Evolutionary conservation across 164 flowering plant species (phyloP), one percentile per base, ranked within the genome.

Genomic region (Annona cherimola): DNA sequence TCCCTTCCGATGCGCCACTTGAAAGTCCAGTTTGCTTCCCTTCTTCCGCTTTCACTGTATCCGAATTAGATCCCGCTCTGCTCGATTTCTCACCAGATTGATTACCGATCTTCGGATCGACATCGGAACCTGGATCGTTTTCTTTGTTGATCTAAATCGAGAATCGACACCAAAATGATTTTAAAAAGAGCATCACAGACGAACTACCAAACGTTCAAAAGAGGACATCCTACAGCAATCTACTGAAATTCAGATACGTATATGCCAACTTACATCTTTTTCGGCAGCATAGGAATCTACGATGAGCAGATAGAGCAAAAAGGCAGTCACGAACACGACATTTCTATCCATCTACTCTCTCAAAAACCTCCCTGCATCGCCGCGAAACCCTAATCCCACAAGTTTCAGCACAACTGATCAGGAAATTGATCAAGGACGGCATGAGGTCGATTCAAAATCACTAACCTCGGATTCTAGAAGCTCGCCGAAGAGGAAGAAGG

Each of bases 251-350:
- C 11, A 19, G 61, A 2, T 4, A 26, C 18, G 45, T 26, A 20
- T 14, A 41, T 9, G 9, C 41, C 4, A 7, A 0, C 26, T 77
- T 77, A 83, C 86, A 85, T 83, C 71, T 42, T 60, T 60, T 75
- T 79, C 84, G 57, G 71, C 76, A 73, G 61, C 67, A 46, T 75
- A 69, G 72, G 71, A 73, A 39, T 45, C 69, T 14, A 63, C 68
- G 8, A 72, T 66, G 5, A 73, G 62, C 7, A 75, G 46, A 45
- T 71, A 61, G 39, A 83, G 55, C 5, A 72, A 41, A 73, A 75
- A 54, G 18, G 42, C 68, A 67, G 75, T 45, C 55, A 69, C 20
- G 19, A 81, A 66, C 66, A 50, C 46, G 3, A n/a, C 43, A 71
- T 20, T 50, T 42, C 26, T 72, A 78, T 73, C 77, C 86, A 84